Evolutionary conservation across 306 rosid species (phyloP).

Genomic region (Cucurbita argyrosperma): DNA sequence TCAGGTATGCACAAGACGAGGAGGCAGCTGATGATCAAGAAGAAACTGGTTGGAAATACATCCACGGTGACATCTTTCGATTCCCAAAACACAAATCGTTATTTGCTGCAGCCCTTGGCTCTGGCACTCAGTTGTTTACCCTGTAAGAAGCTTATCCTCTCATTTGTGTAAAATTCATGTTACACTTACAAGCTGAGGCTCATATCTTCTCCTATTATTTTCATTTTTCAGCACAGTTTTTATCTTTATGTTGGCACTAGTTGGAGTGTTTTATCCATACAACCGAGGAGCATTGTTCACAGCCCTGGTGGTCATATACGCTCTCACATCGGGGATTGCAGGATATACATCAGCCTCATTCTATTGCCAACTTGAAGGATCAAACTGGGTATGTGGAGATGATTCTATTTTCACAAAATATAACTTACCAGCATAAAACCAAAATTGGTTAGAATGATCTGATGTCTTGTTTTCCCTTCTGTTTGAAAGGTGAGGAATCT

Average conservation of each 20-base stretch:
- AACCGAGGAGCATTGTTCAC: conserved; percentile 94
- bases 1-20: conserved; percentile 88
- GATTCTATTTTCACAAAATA: conserved; percentile 1
- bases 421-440: background rate
- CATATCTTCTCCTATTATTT: conserved; percentile 11
- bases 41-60: conserved; percentile 97
- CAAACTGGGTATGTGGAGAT: conserved; percentile 53
- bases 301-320: conserved; percentile 84
- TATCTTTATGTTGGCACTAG: conserved; percentile 82
- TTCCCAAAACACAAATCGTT: conserved; percentile 74
- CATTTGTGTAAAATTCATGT: background rate
- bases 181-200: background rate
- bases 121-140: conserved; percentile 83
- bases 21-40: conserved; percentile 98
- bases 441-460: conserved; percentile 1
- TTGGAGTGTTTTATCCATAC: conserved; percentile 93
- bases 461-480: conserved; percentile 1
- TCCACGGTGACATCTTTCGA: conserved; percentile 93
- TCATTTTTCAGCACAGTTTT: conserved; percentile 64
- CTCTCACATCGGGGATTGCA: conserved; percentile 93
- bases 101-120: conserved; percentile 89
- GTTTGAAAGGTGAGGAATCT: conserved; percentile 75
- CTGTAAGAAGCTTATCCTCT: conserved; percentile 49
- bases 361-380: conserved; percentile 90
- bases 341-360: conserved; percentile 85